Conservation (phyloP, 2,329 filamentous ascomycete species). For the Plenodomus lindquistii region DNA sequence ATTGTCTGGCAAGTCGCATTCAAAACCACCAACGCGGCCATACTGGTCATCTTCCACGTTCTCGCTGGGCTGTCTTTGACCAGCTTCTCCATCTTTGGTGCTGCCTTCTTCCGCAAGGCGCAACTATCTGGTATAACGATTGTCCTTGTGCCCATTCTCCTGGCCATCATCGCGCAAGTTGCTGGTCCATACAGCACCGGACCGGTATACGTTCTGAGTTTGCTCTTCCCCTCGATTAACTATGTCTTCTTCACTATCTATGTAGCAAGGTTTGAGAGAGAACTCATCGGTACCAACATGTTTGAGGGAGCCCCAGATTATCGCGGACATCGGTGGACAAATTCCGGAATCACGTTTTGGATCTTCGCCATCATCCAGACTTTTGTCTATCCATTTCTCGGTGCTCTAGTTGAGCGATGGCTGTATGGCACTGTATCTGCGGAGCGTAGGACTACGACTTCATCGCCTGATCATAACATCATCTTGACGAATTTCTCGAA, state of each 20-base stretch:
- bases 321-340: constrained; percentile 55
- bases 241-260: constrained; percentile 82
- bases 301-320: constrained; percentile 60
- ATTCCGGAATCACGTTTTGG: constrained; percentile 78
- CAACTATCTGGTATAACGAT: constrained; percentile 85
- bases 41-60: constrained; percentile 66
- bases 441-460: constrained; percentile 49
- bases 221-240: constrained; percentile 85
- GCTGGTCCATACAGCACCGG: constrained; percentile 65
- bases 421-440: constrained; percentile 75
- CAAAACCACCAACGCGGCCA: constrained; percentile 47
- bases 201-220: constrained; percentile 68
- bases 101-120: constrained; percentile 81
- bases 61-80: constrained; percentile 75
- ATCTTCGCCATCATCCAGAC: constrained; percentile 78
- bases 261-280: constrained; percentile 74
- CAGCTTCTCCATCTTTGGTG: constrained; percentile 80
- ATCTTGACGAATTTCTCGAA: constrained; percentile 76
- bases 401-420: constrained; percentile 70
- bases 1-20: constrained; percentile 67
- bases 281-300: constrained; percentile 64
- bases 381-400: constrained; percentile 74
- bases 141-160: constrained; percentile 70
- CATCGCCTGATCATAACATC: constrained; percentile 60
- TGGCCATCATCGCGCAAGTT: constrained; percentile 83